phyloP scores from a whole-genome alignment of 176 grass and related monocot genomes.

The Lolium rigidum region DNA sequence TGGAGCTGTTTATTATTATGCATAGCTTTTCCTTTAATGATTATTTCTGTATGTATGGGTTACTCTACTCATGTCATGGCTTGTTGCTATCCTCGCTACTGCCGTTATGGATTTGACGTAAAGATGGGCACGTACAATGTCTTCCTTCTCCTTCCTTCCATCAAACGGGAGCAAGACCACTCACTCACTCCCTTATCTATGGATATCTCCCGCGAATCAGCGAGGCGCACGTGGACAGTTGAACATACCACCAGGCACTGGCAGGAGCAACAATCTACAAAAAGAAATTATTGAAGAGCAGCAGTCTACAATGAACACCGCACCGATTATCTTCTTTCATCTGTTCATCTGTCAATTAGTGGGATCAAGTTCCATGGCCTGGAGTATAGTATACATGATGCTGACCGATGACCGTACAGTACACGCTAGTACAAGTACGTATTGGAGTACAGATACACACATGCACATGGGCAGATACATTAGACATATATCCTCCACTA shows the following conservation, averaged over 20 bases:
- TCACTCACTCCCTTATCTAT: conserved; percentile 30
- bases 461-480: conserved; percentile 29
- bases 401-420: conserved; percentile 17
- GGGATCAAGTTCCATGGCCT: neutral
- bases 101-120: conserved; percentile 48
- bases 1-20: conserved; percentile 24
- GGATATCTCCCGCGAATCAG: conserved; percentile 36
- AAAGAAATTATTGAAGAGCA: neutral
- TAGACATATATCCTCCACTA: neutral
- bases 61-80: neutral
- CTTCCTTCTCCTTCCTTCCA: conserved; percentile 36
- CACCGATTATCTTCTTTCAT: neutral
- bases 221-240: conserved; percentile 27
- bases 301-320: neutral
- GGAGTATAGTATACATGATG: neutral
- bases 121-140: conserved; percentile 46
- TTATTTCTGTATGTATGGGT: neutral
- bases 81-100: conserved; percentile 10
- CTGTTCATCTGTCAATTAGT: neutral
- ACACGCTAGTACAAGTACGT: neutral
- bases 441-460: too few relatives aligned
- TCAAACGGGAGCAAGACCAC: conserved; percentile 19
- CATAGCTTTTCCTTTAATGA: conserved; percentile 37
- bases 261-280: neutral
- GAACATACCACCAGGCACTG: neutral